Evolutionary conservation across 768 basidiomycete species (phyloP).

Genomic region (Chalciporus sphaerocephalus): DNA sequence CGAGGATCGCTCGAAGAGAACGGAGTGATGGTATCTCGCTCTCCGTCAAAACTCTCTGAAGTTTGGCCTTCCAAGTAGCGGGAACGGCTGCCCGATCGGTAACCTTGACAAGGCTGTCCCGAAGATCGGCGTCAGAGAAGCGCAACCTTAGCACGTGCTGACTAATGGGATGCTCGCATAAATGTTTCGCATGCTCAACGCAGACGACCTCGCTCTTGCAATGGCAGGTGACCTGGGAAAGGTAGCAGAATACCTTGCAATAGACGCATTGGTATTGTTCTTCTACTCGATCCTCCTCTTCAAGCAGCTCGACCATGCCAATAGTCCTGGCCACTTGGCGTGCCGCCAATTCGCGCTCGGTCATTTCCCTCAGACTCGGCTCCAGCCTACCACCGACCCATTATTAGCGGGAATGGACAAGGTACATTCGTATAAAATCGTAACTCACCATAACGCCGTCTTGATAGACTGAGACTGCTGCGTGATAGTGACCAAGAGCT

Average conservation of each 20-base stretch:
- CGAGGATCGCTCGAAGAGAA: conserved; percentile 72
- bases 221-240: conserved; percentile 83
- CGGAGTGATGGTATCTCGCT: conserved; percentile 71
- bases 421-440: conserved; percentile 9
- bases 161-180: conserved; percentile 62
- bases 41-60: conserved; percentile 62
- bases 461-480: conserved; percentile 89
- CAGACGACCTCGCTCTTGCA: conserved; percentile 81
- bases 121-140: conserved; percentile 74
- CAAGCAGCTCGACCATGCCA: conserved; percentile 63
- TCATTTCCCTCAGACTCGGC: conserved; percentile 84
- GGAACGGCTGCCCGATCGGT: conserved; percentile 72
- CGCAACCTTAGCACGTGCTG: conserved; percentile 70
- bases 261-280: conserved; percentile 93
- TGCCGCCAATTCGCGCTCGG: conserved; percentile 69
- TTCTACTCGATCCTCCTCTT: conserved; percentile 79
- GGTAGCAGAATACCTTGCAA: conserved; percentile 94
- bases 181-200: conserved; percentile 72
- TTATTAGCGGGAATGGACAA: conserved; percentile 20
- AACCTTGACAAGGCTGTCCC: conserved; percentile 61
- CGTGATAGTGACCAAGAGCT: conserved; percentile 96
- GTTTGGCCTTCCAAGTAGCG: conserved; percentile 66
- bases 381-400: conserved; percentile 57
- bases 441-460: conserved; percentile 83
- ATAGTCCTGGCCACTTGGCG: conserved; percentile 59